Percentiles rank a stretch among this genome's conserved stretches.
phyloP scores from a whole-genome alignment of 2,329 filamentous ascomycete species.

The Simplicillium sp. region DNA sequence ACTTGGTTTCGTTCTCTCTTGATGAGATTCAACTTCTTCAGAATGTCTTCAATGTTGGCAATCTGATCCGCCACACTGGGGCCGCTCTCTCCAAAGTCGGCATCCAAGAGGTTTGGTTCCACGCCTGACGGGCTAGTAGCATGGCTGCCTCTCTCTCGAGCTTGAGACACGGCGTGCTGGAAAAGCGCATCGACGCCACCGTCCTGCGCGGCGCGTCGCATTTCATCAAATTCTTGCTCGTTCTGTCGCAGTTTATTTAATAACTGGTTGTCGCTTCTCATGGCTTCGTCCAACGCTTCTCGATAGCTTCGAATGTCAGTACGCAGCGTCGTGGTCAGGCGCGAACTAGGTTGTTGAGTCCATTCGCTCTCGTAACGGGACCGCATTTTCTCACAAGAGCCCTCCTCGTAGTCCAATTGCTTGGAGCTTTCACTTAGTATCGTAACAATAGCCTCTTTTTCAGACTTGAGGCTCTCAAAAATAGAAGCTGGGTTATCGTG shows the following conservation, averaged over 20 bases:
- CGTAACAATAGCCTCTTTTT: constrained; percentile 65
- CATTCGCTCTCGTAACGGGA: constrained; percentile 93
- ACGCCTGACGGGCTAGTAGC: constrained; percentile 48
- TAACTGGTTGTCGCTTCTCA: constrained; percentile 75
- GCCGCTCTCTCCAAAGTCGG: constrained; percentile 75
- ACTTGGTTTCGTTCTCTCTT: constrained; percentile 89
- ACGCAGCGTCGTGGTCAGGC: constrained; percentile 78
- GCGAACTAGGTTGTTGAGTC: constrained; percentile 92
- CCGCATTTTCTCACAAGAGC: constrained; percentile 97
- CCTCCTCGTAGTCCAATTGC: constrained; percentile 93
- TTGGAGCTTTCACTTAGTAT: constrained; percentile 74
- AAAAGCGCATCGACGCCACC: constrained; percentile 85
- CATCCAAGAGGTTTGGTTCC: constrained; percentile 79
- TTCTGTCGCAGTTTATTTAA: constrained; percentile 78
- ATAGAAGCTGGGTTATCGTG: constrained; percentile 71
- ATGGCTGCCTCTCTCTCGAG: constrained; percentile 55
- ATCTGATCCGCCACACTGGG: constrained; percentile 86
- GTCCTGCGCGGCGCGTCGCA: constrained; percentile 79
- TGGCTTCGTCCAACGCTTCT: constrained; percentile 82
- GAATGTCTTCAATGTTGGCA: constrained; percentile 73
- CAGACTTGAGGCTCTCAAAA: constrained; percentile 68
- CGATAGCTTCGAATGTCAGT: constrained; percentile 82
- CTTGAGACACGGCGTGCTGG: constrained; percentile 75
- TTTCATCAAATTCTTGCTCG: constrained; percentile 85
- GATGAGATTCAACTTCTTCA: constrained; percentile 85